phyloP scores from a whole-genome alignment of 2,329 filamentous ascomycete genomes.

The Colletotrichum australisinense region DNA sequence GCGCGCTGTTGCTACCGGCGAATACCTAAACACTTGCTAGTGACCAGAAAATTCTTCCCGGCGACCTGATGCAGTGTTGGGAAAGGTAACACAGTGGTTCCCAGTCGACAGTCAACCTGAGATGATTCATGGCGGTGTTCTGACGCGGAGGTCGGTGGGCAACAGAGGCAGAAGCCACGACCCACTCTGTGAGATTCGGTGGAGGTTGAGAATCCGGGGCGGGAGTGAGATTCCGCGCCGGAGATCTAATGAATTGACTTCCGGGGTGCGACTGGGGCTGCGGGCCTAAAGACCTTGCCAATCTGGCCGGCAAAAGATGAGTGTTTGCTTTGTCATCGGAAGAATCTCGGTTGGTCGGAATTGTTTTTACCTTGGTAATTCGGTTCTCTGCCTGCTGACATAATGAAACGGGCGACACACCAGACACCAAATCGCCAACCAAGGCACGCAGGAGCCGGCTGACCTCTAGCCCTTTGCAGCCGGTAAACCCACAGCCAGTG shows the following conservation, averaged over 20 bases:
- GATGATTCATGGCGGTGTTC: background rate
- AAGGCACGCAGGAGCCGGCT: constrained; percentile 20
- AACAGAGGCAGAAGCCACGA: no score
- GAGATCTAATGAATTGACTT: constrained; percentile 8
- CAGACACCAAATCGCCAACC: constrained; percentile 11
- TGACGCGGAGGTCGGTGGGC: no score
- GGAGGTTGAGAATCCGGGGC: constrained; percentile 21
- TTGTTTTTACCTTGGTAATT: constrained; percentile 1
- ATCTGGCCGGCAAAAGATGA: background rate
- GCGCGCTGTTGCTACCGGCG: no score
- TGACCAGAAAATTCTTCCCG: no score
- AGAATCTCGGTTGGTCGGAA: constrained; percentile 3
- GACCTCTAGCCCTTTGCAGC: background rate
- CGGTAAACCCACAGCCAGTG: background rate
- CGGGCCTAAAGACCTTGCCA: background rate
- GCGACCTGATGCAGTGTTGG: background rate
- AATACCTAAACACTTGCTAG: no score
- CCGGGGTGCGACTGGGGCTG: constrained; percentile 5
- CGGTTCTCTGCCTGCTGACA: background rate
- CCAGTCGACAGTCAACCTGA: background rate
- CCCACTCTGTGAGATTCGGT: background rate
- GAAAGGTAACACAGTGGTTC: background rate
- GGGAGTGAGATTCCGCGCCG: constrained; percentile 16
- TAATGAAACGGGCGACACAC: background rate
- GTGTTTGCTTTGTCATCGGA: constrained; percentile 4